Base-by-base conservation (phyloP, 805 yeast species). In the Ogataea nakhonphanomensis region DNA sequence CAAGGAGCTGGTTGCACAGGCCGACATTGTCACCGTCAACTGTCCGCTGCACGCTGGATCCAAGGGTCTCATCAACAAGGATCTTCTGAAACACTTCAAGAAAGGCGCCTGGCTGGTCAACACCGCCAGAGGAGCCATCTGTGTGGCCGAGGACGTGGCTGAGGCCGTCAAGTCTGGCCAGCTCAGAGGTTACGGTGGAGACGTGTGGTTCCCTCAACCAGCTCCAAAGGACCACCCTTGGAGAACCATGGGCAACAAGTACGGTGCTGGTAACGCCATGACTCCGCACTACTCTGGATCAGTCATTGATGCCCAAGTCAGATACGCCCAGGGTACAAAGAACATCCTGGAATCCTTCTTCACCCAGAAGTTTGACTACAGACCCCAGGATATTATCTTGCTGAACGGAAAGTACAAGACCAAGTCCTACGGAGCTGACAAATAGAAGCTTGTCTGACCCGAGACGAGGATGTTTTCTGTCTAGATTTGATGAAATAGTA, bases 161-260 rank as follows among this genome's bases (percentile, higher is more conserved):
- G 89, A 71, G 10, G 91, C 91, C 1, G 74, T 84, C 28, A 58
- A 69, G 39, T 65, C 77, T 27, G 93, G 93, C 35, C 81, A 80
- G 52, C 59, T 84, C 35, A 70, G 81, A 54, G 91, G 90, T 37
- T 84, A 84, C 58, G 93, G 90, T 54, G 93, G 91, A 52, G 93
- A 84, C 62, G 93, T 84, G 37, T 84, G 91, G 88, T 74, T 56
- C 68, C 82, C 81, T n/a, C 95, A 84, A 64, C 95, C 95, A 30
- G 85, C 91, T 21, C 88, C 89, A 48, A 66, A 68, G 39, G 73
- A 72, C 60, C 89, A 83, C 57, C 89, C 89, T 50, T 84, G 93
- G 93, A 73, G 88, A 70, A 40, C 69, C 8, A 74, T 83, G 79
- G 58, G 66, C 35, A 81, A 82, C 74, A 67, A 74, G 55, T 74